Evolutionary conservation across 192 early-diverging fungal species (phyloP).

Genomic region (Gryganskiella cystojenkinii): DNA sequence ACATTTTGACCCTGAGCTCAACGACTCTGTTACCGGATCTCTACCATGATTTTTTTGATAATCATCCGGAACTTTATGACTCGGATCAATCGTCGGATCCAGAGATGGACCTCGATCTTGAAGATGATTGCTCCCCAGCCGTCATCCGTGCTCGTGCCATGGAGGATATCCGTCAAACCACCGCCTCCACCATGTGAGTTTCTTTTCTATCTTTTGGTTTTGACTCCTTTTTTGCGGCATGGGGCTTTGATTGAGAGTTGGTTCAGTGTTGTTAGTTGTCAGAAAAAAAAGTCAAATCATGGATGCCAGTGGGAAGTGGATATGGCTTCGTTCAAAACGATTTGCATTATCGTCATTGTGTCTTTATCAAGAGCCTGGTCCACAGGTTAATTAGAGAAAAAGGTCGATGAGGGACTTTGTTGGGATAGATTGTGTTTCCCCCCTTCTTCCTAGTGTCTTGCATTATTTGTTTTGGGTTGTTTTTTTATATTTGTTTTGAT

Average conservation of each 20-base stretch:
- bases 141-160: constrained; percentile 44
- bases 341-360: neutral
- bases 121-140: constrained; percentile 16
- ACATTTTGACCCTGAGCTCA: constrained; percentile 44
- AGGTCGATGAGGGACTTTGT: no score
- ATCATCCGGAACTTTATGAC: constrained; percentile 52
- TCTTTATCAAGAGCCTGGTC: no score
- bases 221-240: neutral
- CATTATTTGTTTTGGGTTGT: neutral
- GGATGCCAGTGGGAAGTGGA: no score
- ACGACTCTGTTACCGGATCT: constrained; percentile 45
- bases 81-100: constrained; percentile 50
- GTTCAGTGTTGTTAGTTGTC: no score
- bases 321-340: neutral
- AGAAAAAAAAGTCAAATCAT: neutral
- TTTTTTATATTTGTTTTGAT: neutral
- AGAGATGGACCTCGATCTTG: constrained; percentile 30
- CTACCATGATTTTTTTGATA: constrained; percentile 54
- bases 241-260: neutral
- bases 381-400: no score
- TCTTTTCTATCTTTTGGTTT: neutral
- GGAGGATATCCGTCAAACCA: constrained; percentile 37
- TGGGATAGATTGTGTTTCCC: no score
- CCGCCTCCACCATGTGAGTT: constrained; percentile 38
- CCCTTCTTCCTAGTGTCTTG: no score